A percentile compares a stretch with the other conserved stretches of the same genome.
Evolutionary conservation across 2,329 filamentous ascomycete genomes (phyloP).

Genomic region (Penicillium paneum): DNA sequence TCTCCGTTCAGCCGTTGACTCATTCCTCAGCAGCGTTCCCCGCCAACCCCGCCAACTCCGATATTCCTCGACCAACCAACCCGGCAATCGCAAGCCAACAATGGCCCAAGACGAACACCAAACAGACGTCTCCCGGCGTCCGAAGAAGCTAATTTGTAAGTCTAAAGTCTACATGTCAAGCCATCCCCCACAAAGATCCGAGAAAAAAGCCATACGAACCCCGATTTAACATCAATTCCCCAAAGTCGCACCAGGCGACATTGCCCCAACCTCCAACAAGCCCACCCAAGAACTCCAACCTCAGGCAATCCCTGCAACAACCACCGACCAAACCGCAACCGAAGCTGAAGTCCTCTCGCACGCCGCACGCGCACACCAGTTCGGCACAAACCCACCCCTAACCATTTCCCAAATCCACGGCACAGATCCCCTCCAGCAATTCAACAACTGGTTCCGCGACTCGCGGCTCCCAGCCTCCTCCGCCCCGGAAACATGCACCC

Average conservation of each 20-base stretch:
- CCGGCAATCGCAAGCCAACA: not conserved
- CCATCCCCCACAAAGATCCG: not conserved
- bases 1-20: slow-evolving; percentile 2
- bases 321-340: not conserved
- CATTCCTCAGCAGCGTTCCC: not conserved
- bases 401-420: slow-evolving; percentile 42
- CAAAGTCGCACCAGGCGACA: slow-evolving; percentile 46
- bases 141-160: slow-evolving; percentile 44
- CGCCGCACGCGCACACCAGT: slow-evolving; percentile 44
- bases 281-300: slow-evolving; percentile 15
- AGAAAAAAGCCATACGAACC: not conserved
- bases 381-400: slow-evolving; percentile 42
- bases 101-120: slow-evolving; percentile 13
- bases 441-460: slow-evolving; percentile 81
- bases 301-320: not conserved
- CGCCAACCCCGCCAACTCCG: slow-evolving; percentile 8
- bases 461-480: slow-evolving; percentile 61
- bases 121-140: slow-evolving; percentile 26
- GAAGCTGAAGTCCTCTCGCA: slow-evolving; percentile 36
- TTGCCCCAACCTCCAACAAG: slow-evolving; percentile 25
- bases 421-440: slow-evolving; percentile 70
- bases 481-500: slow-evolving; percentile 82
- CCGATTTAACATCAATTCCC: slow-evolving; percentile 9
- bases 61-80: slow-evolving; percentile 2
- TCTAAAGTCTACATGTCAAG: not conserved